Evolutionary conservation across 169 alveolate species (phyloP).

Genomic region (Theileria luwenshuni): DNA sequence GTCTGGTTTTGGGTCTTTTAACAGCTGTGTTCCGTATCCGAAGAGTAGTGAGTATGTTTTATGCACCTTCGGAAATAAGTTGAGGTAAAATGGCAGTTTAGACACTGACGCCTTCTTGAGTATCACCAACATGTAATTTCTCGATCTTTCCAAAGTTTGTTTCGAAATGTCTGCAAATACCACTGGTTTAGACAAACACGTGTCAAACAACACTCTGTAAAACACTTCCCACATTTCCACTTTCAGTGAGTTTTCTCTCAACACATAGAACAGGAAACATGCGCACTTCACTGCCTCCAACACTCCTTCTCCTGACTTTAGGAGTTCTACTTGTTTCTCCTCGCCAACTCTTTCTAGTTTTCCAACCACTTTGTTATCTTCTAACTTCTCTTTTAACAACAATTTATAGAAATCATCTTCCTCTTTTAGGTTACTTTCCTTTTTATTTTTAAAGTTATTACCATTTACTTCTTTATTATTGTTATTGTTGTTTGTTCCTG

Average conservation of each 20-base stretch:
- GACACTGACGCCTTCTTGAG: conserved; percentile 39
- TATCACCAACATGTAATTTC: conserved; percentile 32
- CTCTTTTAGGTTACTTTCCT: not conserved
- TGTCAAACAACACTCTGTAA: conserved; percentile 34
- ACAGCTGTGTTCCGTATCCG: conserved; percentile 37
- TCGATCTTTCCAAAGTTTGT: not conserved
- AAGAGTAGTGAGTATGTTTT: conserved; percentile 29
- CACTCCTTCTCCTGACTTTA: conserved; percentile 29
- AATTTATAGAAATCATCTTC: not conserved
- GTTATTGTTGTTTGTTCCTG: not conserved
- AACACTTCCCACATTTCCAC: conserved; percentile 51
- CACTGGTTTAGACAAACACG: conserved; percentile 41
- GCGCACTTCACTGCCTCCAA: conserved; percentile 37
- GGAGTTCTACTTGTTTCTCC: conserved; percentile 5
- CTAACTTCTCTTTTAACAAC: not conserved
- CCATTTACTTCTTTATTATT: not conserved
- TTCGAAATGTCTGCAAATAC: conserved; percentile 30
- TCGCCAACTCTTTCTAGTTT: conserved; percentile 9
- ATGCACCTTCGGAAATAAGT: conserved; percentile 31
- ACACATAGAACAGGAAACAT: conserved; percentile 6
- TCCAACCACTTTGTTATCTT: not conserved
- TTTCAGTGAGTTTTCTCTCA: conserved; percentile 21
- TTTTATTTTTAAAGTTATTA: not conserved
- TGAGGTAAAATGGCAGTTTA: conserved; percentile 12
- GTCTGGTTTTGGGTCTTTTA: conserved; percentile 57